Conservation (phyloP, 257 asterid genomes). For the Penstemon eatonii region DNA sequence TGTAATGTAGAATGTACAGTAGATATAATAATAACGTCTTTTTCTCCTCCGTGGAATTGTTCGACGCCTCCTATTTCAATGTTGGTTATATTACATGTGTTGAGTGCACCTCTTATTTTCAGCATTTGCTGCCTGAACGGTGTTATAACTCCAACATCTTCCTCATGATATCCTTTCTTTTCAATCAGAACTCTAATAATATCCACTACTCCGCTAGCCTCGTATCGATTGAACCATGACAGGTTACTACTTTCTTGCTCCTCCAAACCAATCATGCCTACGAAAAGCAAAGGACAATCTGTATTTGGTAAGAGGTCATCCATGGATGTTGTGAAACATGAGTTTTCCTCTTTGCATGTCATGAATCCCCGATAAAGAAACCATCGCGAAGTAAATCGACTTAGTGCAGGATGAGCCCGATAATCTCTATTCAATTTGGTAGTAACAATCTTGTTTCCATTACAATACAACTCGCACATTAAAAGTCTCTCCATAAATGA, state of each 20-base stretch:
- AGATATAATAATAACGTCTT: too few relatives aligned
- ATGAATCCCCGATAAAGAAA: conserved; percentile 69
- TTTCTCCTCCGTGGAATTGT: too few relatives aligned
- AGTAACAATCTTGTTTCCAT: conserved; percentile 46
- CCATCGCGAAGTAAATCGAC: conserved; percentile 67
- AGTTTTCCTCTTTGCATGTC: conserved; percentile 56
- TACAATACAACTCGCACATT: conserved; percentile 42
- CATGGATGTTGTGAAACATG: conserved; percentile 28
- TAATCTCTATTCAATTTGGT: conserved; percentile 69
- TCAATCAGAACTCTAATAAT: conserved; percentile 44
- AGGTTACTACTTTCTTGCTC: conserved; percentile 96
- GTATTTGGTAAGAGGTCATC: conserved; percentile 52
- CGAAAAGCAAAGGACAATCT: conserved; percentile 75
- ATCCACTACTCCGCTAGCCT: conserved; percentile 88
- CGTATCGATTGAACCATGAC: conserved; percentile 91
- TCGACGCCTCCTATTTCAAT: too few relatives aligned
- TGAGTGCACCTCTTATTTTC: too few relatives aligned
- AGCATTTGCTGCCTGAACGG: conserved; percentile 87
- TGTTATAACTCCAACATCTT: conserved; percentile 86
- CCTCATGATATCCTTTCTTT: conserved; percentile 53
- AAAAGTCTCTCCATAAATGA: conserved; percentile 84
- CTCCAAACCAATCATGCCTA: conserved; percentile 86
- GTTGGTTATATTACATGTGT: too few relatives aligned
- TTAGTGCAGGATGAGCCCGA: conserved; percentile 71
- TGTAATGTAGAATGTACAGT: too few relatives aligned